Evolutionary conservation across 2,329 filamentous ascomycete genomes (phyloP), one percentile per base, ranked within the genome.

Genomic region (Mycosphaerella sp.): DNA sequence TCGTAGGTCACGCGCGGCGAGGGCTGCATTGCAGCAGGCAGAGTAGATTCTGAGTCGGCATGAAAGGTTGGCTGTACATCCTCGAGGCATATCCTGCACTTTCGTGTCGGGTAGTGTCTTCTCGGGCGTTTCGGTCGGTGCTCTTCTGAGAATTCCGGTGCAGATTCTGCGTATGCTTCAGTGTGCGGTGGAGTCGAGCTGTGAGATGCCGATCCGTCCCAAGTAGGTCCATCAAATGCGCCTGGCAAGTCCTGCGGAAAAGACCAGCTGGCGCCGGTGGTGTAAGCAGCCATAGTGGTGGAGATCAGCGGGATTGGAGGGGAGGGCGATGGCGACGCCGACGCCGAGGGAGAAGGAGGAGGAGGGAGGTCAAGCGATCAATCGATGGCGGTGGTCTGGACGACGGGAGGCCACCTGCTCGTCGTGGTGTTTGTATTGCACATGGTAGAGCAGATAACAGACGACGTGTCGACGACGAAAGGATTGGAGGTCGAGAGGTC

Each of bases 31-130:
- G 83, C 77, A 23, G 75, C 74, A 23, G 82, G 79, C 7, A 70
- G 51, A 6, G 81, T 77, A 6, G 77, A 74, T 5, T 76, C 73
- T 12, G 62, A 59, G 6, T 60, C 53, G 9, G 77, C 74, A 11
- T 69, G 59, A 59, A 80, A 80, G n/a, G 80, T 83, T 32, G 84
- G 81, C 55, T 75, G 72, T 23, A 87, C 78, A 57, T 77, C 77
- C 60, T 96, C 92, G 40, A 95, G 77, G 69, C 92, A 97, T 60
- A 97, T 96, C 54, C 92, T 86, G 72, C 92, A 97, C 57, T 83
- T 86, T 60, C 89, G 80, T 26, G 86, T 79, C 38, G 81, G 80
- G 69, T 88, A 92, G 58, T 81, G 80, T 47, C 65, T 74, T 52
- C 69, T 65, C 14, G 66, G 63, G 49, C 65, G 66, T 43, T 62